Evolutionary conservation across 2,329 filamentous ascomycete genomes (phyloP).

Genomic region (Pseudohalonectria lignicola): DNA sequence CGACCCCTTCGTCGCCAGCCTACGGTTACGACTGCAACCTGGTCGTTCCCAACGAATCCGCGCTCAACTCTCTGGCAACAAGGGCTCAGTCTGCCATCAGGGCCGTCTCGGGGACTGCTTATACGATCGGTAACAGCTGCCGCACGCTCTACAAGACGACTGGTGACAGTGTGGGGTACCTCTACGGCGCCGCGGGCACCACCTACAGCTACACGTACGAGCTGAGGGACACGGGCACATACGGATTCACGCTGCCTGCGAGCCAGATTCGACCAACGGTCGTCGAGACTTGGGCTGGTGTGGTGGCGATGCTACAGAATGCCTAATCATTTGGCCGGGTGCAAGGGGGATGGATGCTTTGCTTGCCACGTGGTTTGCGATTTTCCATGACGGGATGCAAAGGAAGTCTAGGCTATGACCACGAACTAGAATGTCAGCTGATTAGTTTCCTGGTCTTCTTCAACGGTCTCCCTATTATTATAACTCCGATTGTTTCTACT

Average conservation of each 20-base stretch:
- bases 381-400: no score
- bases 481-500: no score
- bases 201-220: slow-evolving; percentile 28
- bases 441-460: no score
- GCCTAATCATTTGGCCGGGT: no score
- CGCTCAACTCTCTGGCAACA: background rate
- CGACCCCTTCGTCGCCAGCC: no score
- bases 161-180: slow-evolving; percentile 33
- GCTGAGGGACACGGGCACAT: slow-evolving; percentile 23
- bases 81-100: slow-evolving; percentile 27
- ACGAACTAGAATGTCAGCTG: no score
- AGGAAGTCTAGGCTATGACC: no score
- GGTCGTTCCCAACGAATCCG: slow-evolving; percentile 2
- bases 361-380: no score
- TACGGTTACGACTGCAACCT: slow-evolving; percentile 40
- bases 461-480: no score
- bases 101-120: slow-evolving; percentile 24
- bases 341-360: no score
- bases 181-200: slow-evolving; percentile 27
- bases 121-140: slow-evolving; percentile 41
- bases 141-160: slow-evolving; percentile 48
- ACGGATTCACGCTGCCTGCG: slow-evolving; percentile 31
- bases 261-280: slow-evolving; percentile 29
- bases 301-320: slow-evolving; percentile 47
- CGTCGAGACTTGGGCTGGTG: slow-evolving; percentile 30